Conservation (phyloP, 768 basidiomycete species). For the Paxillus ammoniavirescens region DNA sequence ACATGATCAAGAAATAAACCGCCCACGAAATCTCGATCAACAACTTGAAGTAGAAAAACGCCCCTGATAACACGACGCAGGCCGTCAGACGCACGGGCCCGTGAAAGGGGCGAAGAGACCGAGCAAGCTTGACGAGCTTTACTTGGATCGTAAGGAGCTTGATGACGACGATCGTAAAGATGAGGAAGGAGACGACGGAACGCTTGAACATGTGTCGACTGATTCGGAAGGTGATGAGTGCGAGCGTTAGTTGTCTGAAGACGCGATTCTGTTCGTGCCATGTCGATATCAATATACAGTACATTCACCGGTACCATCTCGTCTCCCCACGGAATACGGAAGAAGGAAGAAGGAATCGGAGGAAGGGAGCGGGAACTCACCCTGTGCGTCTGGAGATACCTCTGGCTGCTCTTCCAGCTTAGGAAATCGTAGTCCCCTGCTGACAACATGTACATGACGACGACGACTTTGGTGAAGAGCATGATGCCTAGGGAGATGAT, state of each 20-base stretch:
- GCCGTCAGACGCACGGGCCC: conserved; percentile 24
- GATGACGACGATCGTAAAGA: conserved; percentile 30
- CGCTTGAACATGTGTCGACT: conserved; percentile 28
- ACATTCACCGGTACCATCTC: too few relatives aligned
- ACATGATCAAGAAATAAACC: conserved; percentile 23
- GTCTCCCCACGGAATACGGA: too few relatives aligned
- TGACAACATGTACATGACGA: conserved; percentile 19
- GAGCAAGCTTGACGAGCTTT: conserved; percentile 28
- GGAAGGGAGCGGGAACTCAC: conserved; percentile 7
- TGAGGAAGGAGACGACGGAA: conserved; percentile 27
- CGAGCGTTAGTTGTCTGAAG: conserved; percentile 23
- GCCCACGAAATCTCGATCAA: conserved; percentile 28
- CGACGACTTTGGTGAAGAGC: conserved; percentile 20
- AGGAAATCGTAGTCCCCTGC: conserved; percentile 17
- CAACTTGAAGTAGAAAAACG: conserved; percentile 28
- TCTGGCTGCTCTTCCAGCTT: conserved; percentile 15
- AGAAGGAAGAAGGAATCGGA: too few relatives aligned
- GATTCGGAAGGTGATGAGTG: conserved; percentile 28
- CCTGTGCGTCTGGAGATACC: conserved; percentile 18
- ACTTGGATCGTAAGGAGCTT: conserved; percentile 28
- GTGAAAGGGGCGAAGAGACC: conserved; percentile 24
- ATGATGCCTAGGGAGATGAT: conserved; percentile 11
- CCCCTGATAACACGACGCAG: conserved; percentile 22
- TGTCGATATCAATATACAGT: too few relatives aligned
- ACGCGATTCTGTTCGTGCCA: conserved; percentile 14